Evolutionary conservation across 2,329 filamentous ascomycete genomes (phyloP), one percentile per base, ranked within the genome.

Genomic region (Tolypocladium guangdongense): DNA sequence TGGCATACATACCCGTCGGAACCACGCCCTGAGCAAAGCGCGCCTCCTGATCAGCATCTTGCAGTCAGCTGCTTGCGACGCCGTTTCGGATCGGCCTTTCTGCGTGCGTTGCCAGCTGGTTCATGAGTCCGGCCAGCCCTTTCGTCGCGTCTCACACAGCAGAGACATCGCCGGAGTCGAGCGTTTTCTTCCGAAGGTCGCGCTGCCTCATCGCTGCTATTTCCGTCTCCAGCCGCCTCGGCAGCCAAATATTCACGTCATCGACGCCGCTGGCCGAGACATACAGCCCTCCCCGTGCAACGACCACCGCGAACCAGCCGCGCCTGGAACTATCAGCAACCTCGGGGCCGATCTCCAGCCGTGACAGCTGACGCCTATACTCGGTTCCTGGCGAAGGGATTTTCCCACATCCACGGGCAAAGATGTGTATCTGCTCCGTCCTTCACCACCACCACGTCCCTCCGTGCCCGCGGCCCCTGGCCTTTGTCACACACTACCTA

Each of bases 341-440:
- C 20, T 38, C 35, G n/a, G 43, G 30, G 5, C 18, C 8, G 27
- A 8, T 18, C 8, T 8, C 43, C 27, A 12, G 24, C 11, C 16
- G 43, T 46, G 43, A 32, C 10, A 46, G 10, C 27, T 12, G 27
- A 46, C 43, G 43, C 43, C 27, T 20, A 32, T 12, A 2, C 18
- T 46, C 27, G 8, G 18, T 32, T 32, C 22, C 43, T 46, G 18
- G 11, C 43, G 10, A 7, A 32, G 18, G 14, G 4, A 6, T 14
- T 14, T 4, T 24, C 32, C n/a, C 32, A 36, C 18, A 6, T 20
- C 16, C 33, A 41, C 7, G 18, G 30, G 27, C 4, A 18, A 52
- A 46, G 41, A 80, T 80, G 78, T 80, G 77, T 59, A 71, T 68
- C 55, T 74, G 73, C 64, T 73, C 75, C 57, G 75, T 75, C 59